Percentiles rank a stretch among this genome's conserved stretches.
Evolutionary conservation across 768 basidiomycete species (phyloP).

Genomic region (Tephrocybe sp.): DNA sequence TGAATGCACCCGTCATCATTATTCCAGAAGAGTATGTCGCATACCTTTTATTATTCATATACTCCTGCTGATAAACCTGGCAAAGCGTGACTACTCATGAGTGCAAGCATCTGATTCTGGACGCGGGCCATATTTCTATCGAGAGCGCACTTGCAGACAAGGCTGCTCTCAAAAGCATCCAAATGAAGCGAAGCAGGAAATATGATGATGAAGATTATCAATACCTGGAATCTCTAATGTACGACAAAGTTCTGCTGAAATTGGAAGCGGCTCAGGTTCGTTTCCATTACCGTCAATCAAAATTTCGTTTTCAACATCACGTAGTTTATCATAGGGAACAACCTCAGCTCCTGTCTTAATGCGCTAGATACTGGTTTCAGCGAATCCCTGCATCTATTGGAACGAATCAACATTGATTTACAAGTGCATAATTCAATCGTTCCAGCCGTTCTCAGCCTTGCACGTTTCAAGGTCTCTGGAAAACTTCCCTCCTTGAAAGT

Average conservation of each 20-base stretch:
- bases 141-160: slow-evolving; percentile 89
- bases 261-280: slow-evolving; percentile 88
- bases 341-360: slow-evolving; percentile 75
- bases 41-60: not conserved
- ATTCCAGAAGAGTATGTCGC: slow-evolving; percentile 82
- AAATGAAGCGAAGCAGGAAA: slow-evolving; percentile 77
- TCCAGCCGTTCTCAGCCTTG: slow-evolving; percentile 73
- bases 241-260: slow-evolving; percentile 82
- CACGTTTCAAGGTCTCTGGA: slow-evolving; percentile 89
- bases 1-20: slow-evolving; percentile 96
- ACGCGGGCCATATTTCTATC: slow-evolving; percentile 95
- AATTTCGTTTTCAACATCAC: slow-evolving; percentile 34
- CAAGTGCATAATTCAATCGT: slow-evolving; percentile 92
- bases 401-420: slow-evolving; percentile 88
- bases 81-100: slow-evolving; percentile 68
- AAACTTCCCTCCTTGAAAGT: slow-evolving; percentile 83
- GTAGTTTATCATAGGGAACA: slow-evolving; percentile 87
- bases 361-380: slow-evolving; percentile 61
- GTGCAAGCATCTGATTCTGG: slow-evolving; percentile 86
- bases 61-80: slow-evolving; percentile 3
- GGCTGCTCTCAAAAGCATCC: slow-evolving; percentile 69
- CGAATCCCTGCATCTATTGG: slow-evolving; percentile 80
- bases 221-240: slow-evolving; percentile 89
- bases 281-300: not conserved
- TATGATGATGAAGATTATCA: slow-evolving; percentile 87